These are phyloP conservation scores for Arthrobotrys conoides DNA, from an alignment of 2,329 filamentous ascomycete genomes.

Conservation along the genomic window DNA sequence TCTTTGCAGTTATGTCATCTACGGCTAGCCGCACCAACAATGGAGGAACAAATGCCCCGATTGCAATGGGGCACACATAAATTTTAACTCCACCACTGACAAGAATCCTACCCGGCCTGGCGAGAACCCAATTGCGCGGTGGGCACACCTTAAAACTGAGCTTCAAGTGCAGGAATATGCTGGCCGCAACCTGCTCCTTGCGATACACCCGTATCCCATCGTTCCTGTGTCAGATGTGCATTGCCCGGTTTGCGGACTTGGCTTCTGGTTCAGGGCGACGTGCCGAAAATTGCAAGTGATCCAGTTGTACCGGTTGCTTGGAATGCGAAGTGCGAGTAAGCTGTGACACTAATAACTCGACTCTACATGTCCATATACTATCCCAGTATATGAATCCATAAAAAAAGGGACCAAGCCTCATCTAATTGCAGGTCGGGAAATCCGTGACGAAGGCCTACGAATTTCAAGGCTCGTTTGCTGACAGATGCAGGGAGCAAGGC, in stretches of 20 bases:
- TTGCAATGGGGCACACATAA: constrained; percentile 11
- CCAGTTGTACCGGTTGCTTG: neutral
- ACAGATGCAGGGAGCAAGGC: constrained; percentile 47
- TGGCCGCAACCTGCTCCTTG: constrained; percentile 20
- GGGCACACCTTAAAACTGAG: constrained; percentile 9
- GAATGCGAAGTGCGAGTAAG: constrained; percentile 47
- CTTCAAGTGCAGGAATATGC: constrained; percentile 1
- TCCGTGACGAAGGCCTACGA: constrained; percentile 45
- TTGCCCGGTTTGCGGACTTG: constrained; percentile 35
- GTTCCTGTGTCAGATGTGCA: constrained; percentile 52
- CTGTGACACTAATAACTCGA: constrained; percentile 12
- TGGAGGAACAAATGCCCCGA: constrained; percentile 46
- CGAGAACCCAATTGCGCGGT: neutral
- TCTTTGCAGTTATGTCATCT: constrained; percentile 43
- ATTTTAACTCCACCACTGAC: constrained; percentile 34
- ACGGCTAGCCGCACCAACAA: neutral
- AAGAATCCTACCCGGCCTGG: constrained; percentile 3
- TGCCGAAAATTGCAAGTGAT: neutral
- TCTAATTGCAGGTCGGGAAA: constrained; percentile 16
- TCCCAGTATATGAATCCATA: constrained; percentile 6
- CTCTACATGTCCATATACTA: neutral
- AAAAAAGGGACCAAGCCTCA: constrained; percentile 35
- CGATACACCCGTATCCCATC: neutral
- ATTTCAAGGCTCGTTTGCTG: constrained; percentile 45
- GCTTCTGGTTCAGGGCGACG: constrained; percentile 24